Evolutionary conservation across 2,329 filamentous ascomycete species (phyloP), one percentile per base, ranked within the genome.

Genomic region (Acrodontium crateriforme): DNA sequence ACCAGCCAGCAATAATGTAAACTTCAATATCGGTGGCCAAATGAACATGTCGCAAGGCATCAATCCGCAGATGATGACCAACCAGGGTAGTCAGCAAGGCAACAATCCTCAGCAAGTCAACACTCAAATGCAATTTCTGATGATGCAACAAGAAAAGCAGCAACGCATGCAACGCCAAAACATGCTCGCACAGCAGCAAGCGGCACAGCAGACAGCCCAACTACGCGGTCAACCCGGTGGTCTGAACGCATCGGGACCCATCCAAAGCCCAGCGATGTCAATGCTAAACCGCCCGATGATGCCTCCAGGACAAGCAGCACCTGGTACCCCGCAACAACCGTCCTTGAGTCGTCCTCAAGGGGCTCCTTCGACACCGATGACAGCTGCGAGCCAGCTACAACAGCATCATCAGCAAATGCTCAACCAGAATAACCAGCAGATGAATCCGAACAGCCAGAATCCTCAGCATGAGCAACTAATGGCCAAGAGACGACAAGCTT

Each of bases 1-100:
- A 3, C 71, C 71, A 7, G 71, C 69, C 5, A 76, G 69, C 48
- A 69, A 66, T 41, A 67, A 67, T 29, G 38, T 38, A 28, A 59
- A 60, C 21, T 38, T 44, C 29, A 31, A 29, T 9, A 21, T 39
- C 8, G 37, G 36, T 24, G 38, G 32, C 16, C 39, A 38, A 19
- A 41, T 42, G 37, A 46, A 45, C 21, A 33, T 42, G 36, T 30
- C 36, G 6, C 40, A 46, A 21, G 36, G 34, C 26, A 38, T 51
- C 31, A 51, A 49, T 29, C 45, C 47, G 13, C 53, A 54, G 24
- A 54, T 58, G 50, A 42, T 49, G 16, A 50, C 41, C 9, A 57
- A 40, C 24, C 37, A 36, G 12, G 38, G 34, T 14, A 36, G 26
- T 17, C 31, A 36, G 27, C 39, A 24, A 18, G 28, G 28, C 36